Percentiles rank a stretch among this genome's conserved stretches.
phyloP scores from a whole-genome alignment of 352 stramenopile species.

The Phytophthora podocarpi region DNA sequence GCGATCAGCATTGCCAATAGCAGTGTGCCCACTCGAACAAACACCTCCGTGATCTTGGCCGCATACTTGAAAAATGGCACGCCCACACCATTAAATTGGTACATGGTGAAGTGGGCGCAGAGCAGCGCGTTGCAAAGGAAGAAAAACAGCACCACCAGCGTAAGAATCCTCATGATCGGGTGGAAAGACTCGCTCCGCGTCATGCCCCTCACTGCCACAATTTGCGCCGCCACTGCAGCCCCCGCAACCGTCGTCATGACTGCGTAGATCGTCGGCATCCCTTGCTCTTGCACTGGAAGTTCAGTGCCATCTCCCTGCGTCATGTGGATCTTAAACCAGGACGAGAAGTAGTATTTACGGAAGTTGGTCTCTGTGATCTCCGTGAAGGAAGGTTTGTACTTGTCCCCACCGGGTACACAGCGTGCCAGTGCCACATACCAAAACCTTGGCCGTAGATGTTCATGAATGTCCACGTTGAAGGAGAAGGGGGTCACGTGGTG shows the following conservation, averaged over 20 bases:
- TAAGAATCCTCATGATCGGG: constrained; percentile 77
- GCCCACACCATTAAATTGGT: constrained; percentile 68
- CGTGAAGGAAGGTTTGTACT: constrained; percentile 61
- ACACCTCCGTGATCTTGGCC: constrained; percentile 70
- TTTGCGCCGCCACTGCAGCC: constrained; percentile 41
- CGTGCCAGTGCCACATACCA: constrained; percentile 77
- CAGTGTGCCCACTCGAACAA: constrained; percentile 74
- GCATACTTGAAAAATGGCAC: constrained; percentile 72
- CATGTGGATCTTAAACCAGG: constrained; percentile 84
- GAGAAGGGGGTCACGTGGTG: constrained; percentile 56
- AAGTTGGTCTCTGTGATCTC: constrained; percentile 77
- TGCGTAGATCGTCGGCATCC: constrained; percentile 56
- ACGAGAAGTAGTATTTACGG: constrained; percentile 79
- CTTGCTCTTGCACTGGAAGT: constrained; percentile 70
- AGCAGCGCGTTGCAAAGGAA: constrained; percentile 62
- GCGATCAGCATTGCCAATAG: constrained; percentile 76
- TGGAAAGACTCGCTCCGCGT: constrained; percentile 76
- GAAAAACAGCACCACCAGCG: constrained; percentile 67
- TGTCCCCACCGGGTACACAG: constrained; percentile 68
- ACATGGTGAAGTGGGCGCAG: constrained; percentile 64
- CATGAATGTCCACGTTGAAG: constrained; percentile 67
- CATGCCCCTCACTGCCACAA: constrained; percentile 48
- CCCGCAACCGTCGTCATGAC: constrained; percentile 54
- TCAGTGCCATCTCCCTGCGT: constrained; percentile 67
- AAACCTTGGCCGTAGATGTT: constrained; percentile 71